phyloP scores from a whole-genome alignment of 2,329 filamentous ascomycete genomes.

The Lecanoromycetidae sp. region DNA sequence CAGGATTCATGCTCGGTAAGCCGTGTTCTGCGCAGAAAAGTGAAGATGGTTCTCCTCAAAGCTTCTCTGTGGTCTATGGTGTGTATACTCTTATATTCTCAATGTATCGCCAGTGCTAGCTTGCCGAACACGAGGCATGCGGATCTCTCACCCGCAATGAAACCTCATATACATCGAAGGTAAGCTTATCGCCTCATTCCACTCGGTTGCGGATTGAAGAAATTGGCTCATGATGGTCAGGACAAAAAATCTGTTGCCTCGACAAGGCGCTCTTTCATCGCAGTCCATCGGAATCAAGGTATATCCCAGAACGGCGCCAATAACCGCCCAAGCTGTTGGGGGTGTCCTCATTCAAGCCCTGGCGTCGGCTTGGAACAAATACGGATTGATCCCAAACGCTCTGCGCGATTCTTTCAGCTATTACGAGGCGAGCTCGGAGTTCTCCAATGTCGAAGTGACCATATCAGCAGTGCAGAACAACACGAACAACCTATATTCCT shows the following conservation, averaged over 20 bases:
- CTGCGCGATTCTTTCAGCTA: background rate
- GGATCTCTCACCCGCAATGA: background rate
- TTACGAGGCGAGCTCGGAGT: background rate
- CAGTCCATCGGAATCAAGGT: background rate
- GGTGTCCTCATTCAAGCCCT: slow-evolving; percentile 5
- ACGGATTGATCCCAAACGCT: background rate
- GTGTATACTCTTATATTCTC: background rate
- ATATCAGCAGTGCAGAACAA: background rate
- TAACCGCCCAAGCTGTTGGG: slow-evolving; percentile 1
- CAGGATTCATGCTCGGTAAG: no score
- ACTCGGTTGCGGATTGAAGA: background rate
- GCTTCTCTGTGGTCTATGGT: background rate
- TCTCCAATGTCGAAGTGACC: background rate
- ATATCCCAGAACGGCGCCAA: background rate
- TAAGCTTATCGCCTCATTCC: background rate
- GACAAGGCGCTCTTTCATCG: background rate
- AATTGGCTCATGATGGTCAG: no score
- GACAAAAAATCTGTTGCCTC: background rate
- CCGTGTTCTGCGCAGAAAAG: background rate
- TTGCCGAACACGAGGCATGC: background rate
- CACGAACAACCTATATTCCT: background rate
- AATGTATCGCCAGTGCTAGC: background rate
- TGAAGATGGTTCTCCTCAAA: background rate
- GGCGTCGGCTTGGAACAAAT: background rate
- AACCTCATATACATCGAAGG: background rate